phyloP scores from a whole-genome alignment of 2,329 filamentous ascomycete species.

The Xylariaceae sp. region DNA sequence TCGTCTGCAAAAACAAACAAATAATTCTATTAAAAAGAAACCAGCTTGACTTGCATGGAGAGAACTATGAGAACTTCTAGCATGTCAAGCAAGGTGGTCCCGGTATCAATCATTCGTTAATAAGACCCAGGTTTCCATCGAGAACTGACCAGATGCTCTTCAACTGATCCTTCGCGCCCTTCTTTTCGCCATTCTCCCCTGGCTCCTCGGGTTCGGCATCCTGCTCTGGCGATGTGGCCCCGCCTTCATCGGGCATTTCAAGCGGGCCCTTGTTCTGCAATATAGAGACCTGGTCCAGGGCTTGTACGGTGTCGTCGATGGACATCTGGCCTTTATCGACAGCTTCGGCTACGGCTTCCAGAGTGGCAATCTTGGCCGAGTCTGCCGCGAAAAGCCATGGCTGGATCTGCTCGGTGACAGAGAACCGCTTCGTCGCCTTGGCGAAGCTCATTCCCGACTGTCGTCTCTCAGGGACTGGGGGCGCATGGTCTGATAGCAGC shows the following conservation, averaged over 20 bases:
- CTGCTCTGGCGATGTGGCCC: constrained; percentile 27
- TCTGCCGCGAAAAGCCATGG: constrained; percentile 58
- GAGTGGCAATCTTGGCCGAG: constrained; percentile 52
- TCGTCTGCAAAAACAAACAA: too few species aligned
- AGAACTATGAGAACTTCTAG: too few species aligned
- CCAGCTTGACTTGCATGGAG: too few species aligned
- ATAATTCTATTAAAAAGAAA: too few species aligned
- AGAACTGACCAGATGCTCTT: constrained; percentile 44
- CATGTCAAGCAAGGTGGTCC: neutral
- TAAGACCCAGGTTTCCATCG: constrained; percentile 50
- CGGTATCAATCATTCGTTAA: constrained; percentile 28
- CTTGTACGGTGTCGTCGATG: constrained; percentile 47
- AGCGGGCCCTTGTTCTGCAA: constrained; percentile 35
- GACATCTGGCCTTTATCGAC: constrained; percentile 54
- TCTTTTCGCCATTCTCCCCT: constrained; percentile 22
- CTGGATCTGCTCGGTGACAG: constrained; percentile 40
- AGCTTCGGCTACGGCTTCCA: constrained; percentile 54
- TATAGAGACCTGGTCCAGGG: constrained; percentile 44
- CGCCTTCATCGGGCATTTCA: constrained; percentile 24
- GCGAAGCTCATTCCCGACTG: constrained; percentile 35
- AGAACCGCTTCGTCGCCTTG: constrained; percentile 37
- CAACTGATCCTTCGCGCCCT: constrained; percentile 16
- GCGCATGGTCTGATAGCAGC: constrained; percentile 48
- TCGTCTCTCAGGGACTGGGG: constrained; percentile 5
- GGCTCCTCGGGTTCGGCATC: constrained; percentile 18